Evolutionary conservation across 2,329 filamentous ascomycete species (phyloP).

Genomic region (Beauveria rudraprayagi): DNA sequence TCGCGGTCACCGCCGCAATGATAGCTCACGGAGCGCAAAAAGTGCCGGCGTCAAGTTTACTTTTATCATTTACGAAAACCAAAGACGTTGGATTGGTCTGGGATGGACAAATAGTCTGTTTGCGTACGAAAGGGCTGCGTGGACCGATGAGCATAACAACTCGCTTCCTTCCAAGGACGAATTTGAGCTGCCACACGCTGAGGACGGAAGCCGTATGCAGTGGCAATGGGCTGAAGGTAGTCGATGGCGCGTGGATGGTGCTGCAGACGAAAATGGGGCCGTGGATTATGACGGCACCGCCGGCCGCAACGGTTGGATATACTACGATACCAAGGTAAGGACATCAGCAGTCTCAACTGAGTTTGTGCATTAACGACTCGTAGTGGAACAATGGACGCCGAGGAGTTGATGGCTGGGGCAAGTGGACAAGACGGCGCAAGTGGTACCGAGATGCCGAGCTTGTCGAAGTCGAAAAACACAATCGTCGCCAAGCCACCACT

Average conservation of each 20-base stretch:
- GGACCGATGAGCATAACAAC: constrained; percentile 95
- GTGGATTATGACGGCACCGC: constrained; percentile 49
- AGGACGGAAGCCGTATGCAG: constrained; percentile 47
- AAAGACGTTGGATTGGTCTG: constrained; percentile 86
- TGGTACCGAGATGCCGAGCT: constrained; percentile 97
- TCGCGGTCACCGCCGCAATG: constrained; percentile 16
- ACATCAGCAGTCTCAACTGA: constrained; percentile 67
- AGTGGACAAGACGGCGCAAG: constrained; percentile 86
- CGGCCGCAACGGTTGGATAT: constrained; percentile 79
- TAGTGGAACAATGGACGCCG: constrained; percentile 86
- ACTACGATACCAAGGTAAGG: constrained; percentile 89
- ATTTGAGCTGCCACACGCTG: constrained; percentile 54
- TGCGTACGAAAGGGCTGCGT: constrained; percentile 79
- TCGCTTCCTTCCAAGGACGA: constrained; percentile 65
- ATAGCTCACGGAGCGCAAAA: constrained; percentile 33
- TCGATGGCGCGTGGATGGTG: constrained; percentile 80
- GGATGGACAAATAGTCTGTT: constrained; percentile 92
- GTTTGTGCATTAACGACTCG: constrained; percentile 34
- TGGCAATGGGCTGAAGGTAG: constrained; percentile 78
- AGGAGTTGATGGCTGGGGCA: constrained; percentile 83
- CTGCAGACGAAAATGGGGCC: constrained; percentile 38
- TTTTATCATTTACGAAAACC: constrained; percentile 94
- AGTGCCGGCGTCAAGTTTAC: constrained; percentile 88
- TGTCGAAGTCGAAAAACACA: constrained; percentile 55
- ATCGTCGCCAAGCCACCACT: constrained; percentile 27